Base-by-base conservation (phyloP, 2,329 filamentous ascomycete genomes). In the Alternaria panax region DNA sequence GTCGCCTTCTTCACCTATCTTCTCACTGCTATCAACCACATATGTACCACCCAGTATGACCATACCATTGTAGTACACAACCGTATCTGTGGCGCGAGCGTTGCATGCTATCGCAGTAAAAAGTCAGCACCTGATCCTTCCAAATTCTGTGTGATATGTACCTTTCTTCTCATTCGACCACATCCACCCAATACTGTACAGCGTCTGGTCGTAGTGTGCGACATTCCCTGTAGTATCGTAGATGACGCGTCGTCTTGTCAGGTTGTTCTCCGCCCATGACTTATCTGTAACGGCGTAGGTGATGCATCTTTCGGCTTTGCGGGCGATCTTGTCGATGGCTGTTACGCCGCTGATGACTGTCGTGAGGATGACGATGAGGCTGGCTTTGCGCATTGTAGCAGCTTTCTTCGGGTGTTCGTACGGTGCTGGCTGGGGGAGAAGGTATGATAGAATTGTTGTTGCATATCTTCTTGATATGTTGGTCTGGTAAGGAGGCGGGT, bases 11-110 rank as follows among this genome's bases (percentile, higher is more conserved):
- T 36, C 34, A 40, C 43, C 22, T 43, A 32, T 25, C n/a, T 32
- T 24, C 34, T 55, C 53, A 20, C 53, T 55, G 45, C 43, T 55
- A 22, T 55, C 53, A 24, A 55, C 27, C 43, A 55, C 53, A 25
- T 55, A 55, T n/a, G 45, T 34, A 18, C 53, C 53, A 20, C 43
- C 43, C 14, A 34, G 53, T n/a, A 55, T 22, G n/a, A 32, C 43
- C 6, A 32, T n/a, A n/a, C 42, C 53, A 16, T 50, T 38, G 32
- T 48, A 55, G 34, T 48, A 55, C 22, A 55, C 53, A 34, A 30
- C 27, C 22, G 46, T 41, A 16, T 55, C 43, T 27, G 30, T 24
- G 18, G 36, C 28, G 11, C 11, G n/a, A 6, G 53, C 53, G 11
- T 42, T 45, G 25, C 53, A 55, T 5, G 40, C 53, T 55, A 41